Base-by-base conservation (phyloP, 768 basidiomycete genomes). In the Phylloporus sp. region DNA sequence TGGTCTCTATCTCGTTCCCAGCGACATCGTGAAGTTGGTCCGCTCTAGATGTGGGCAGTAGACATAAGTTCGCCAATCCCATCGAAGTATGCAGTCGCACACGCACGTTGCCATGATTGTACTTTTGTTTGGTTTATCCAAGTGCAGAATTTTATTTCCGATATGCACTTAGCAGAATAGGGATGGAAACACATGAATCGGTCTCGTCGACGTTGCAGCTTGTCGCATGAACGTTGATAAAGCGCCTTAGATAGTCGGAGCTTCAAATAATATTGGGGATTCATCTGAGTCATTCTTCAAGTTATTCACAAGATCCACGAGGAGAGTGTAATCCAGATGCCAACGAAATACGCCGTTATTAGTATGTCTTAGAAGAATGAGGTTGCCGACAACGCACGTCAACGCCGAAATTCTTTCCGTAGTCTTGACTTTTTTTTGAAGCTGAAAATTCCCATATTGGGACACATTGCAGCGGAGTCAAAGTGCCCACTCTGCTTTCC, bases 1-100 rank as follows among this genome's bases (percentile, higher is more conserved):
- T 97, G 82, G 93, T 95, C 85, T 97, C 94, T 74, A 97, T 95
- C 82, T 93, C 91, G 62, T 68, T 76, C 64, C 86, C 84, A 60
- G 78, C 70, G 73, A 88, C 79, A 84, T 92, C 90, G 70, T 90
- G 86, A 69, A 92, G 81, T 60, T 76, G 62, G 57, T 86, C 85
- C 77, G 85, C 85, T 71, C 84, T 85, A 62, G 22, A 55, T 20
- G 18, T 16, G 18, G 34, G 27, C 35, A 27, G 9, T 6, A n/a
- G 16, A 23, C 18, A 51, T 24, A 6, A 39, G 46, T 36, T 13
- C 11, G 26, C 18, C 38, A 40, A 23, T n/a, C n/a, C 40, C 26
- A 29, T 29, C 34, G 31, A 1, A 31, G 5, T 12, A 6, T 4
- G 23, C 23, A n/a, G 60, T 50, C 43, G n/a, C 26, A 18, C 20